These are phyloP conservation scores for Peterozyma xylosa DNA, from an alignment of 805 yeast species.

Conservation along the genomic window DNA sequence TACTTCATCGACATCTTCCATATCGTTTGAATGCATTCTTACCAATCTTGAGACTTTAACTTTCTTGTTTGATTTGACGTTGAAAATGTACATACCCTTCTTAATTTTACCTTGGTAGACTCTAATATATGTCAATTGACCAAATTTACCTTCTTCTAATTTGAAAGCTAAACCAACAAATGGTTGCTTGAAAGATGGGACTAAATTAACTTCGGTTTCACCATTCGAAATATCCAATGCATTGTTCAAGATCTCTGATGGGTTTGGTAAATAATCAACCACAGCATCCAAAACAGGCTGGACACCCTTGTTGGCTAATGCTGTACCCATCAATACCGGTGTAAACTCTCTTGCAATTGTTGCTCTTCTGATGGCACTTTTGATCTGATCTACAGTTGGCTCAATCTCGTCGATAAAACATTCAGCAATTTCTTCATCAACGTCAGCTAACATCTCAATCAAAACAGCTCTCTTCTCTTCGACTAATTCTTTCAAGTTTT, in stretches of 20 bases:
- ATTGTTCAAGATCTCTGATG: constrained; percentile 84
- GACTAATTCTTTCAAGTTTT: constrained; percentile 69
- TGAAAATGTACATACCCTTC: constrained; percentile 84
- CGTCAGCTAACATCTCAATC: constrained; percentile 95
- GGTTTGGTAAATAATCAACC: constrained; percentile 92
- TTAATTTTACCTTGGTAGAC: constrained; percentile 93
- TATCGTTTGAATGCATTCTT: constrained; percentile 97
- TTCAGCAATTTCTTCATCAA: constrained; percentile 96
- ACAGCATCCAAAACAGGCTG: constrained; percentile 96
- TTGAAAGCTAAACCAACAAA: constrained; percentile 98
- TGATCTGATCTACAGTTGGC: constrained; percentile 79
- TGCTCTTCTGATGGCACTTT: constrained; percentile 85
- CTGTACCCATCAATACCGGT: constrained; percentile 99
- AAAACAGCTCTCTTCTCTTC: constrained; percentile 82
- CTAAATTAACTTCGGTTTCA: constrained; percentile 64
- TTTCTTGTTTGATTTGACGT: constrained; percentile 87
- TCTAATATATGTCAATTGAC: constrained; percentile 94
- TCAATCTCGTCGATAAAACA: constrained; percentile 82
- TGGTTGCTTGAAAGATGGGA: constrained; percentile 68
- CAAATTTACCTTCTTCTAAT: constrained; percentile 96
- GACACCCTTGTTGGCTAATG: constrained; percentile 91
- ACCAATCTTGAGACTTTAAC: constrained; percentile 90
- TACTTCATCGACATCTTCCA: constrained; percentile 95
- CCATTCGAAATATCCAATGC: constrained; percentile 66
- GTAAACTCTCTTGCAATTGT: constrained; percentile 94